phyloP scores from a whole-genome alignment of 1,284 basidiomycete species.

The Ganoderma boninense region DNA sequence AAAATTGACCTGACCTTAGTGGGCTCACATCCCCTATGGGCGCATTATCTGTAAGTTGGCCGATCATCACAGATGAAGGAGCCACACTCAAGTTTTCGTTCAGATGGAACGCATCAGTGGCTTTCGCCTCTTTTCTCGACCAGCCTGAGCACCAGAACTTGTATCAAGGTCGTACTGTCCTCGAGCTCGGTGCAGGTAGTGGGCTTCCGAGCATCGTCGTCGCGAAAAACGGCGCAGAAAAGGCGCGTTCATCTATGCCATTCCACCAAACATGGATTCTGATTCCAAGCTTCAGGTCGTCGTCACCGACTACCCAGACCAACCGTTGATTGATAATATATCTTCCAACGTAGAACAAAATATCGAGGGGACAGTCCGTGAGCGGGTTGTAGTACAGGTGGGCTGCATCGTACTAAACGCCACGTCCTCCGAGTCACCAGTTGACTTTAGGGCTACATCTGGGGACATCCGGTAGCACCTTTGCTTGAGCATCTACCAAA shows the following conservation, averaged over 20 bases:
- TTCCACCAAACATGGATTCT: background rate
- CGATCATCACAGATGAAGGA: background rate
- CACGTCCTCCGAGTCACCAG: background rate
- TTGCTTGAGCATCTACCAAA: constrained; percentile 52
- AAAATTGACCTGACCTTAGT: constrained; percentile 79
- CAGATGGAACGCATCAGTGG: constrained; percentile 88
- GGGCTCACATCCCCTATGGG: constrained; percentile 92
- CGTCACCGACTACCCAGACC: constrained; percentile 94
- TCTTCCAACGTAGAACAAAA: constrained; percentile 75
- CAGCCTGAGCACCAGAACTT: constrained; percentile 49
- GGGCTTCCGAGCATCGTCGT: constrained; percentile 86
- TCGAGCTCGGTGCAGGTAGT: constrained; percentile 95
- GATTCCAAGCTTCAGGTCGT: constrained; percentile 59
- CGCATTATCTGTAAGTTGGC: constrained; percentile 78
- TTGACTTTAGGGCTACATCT: constrained; percentile 80
- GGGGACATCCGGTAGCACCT: constrained; percentile 76
- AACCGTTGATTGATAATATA: constrained; percentile 82
- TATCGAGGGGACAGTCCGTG: constrained; percentile 43
- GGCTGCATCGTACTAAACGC: background rate
- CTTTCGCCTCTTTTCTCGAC: constrained; percentile 81
- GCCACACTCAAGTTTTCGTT: background rate
- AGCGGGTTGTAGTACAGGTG: constrained; percentile 60
- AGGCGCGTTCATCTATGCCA: constrained; percentile 46
- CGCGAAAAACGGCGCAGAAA: constrained; percentile 71
- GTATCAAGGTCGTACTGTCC: constrained; percentile 57